Evolutionary conservation across 441 rosid species (phyloP), one percentile per base, ranked within the genome.

Genomic region (Adansonia madagascariensis): DNA sequence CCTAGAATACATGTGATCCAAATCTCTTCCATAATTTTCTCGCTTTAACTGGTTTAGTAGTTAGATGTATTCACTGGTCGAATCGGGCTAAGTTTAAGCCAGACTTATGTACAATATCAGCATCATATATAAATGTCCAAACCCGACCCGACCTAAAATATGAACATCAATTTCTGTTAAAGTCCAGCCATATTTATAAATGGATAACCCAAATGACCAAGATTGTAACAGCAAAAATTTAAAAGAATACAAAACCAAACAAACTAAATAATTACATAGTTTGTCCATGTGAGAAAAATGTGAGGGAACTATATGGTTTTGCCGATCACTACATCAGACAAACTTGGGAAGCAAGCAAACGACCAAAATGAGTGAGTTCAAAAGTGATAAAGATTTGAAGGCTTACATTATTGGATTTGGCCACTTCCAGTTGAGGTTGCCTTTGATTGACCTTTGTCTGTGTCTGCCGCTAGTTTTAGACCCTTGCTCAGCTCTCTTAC

Each of bases 401-500:
- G 65, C 60, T 1, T 4, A 35, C 18, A 53, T 84, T 78, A 80
- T 78, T 77, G 73, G 53, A 24, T 24, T 24, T 24, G 27, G 27
- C 78, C 69, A 24, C 78, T 83, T 46, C 74, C 61, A 15, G 55
- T 47, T 18, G 74, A 76, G 59, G 73, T 59, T 20, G 41, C 46
- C 22, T 62, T 70, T 44, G 81, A 78, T 63, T 77, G 75, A 53
- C 76, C 80, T 79, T 77, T n/a, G n/a, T n/a, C n/a, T n/a, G n/a
- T 24, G 27, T 24, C 83, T 76, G 69, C 88, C 8, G 76, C 78
- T 65, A 71, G 78, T 79, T 79, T 84, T 76, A 86, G 67, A 74
- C 84, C 83, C 85, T 87, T 89, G 47, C 79, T 86, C 71, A 86
- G 80, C 71, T 88, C 89, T 61, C 79, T 87, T 60, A 79, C 90